Conservation (phyloP, 129 eudicot genomes). For the Arctium minus region DNA sequence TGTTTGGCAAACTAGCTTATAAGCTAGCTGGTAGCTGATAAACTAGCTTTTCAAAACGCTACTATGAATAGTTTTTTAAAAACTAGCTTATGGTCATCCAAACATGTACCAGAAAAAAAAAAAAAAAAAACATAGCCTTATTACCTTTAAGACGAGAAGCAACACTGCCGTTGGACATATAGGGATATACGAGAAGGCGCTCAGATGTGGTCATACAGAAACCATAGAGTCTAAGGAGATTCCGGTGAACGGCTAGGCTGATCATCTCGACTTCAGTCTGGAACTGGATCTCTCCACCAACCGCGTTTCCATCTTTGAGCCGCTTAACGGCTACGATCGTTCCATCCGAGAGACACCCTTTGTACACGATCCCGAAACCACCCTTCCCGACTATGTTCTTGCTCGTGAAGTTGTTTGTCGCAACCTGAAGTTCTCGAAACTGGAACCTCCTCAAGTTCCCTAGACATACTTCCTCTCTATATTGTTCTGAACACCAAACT, state of each 20-base stretch:
- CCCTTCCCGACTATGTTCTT: slow-evolving; percentile 91
- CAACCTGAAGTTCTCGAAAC: slow-evolving; percentile 76
- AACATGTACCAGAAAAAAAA: too few relatives aligned
- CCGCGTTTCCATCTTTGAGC: slow-evolving; percentile 73
- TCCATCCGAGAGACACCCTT: slow-evolving; percentile 84
- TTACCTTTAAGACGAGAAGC: slow-evolving; percentile 98
- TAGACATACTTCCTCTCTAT: slow-evolving; percentile 74
- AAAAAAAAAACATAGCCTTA: background rate
- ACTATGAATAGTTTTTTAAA: too few relatives aligned
- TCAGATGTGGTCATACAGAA: slow-evolving; percentile 76
- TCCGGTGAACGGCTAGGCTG: slow-evolving; percentile 90
- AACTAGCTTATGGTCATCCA: too few relatives aligned
- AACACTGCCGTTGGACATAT: slow-evolving; percentile 96
- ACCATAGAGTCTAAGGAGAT: slow-evolving; percentile 85
- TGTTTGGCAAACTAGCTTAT: too few relatives aligned
- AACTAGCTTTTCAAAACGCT: too few relatives aligned
- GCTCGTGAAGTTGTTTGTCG: slow-evolving; percentile 84
- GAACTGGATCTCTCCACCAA: slow-evolving; percentile 85
- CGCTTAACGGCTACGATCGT: slow-evolving; percentile 87
- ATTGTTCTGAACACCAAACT: slow-evolving; percentile 54
- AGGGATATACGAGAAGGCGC: slow-evolving; percentile 82
- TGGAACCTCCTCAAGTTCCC: slow-evolving; percentile 85
- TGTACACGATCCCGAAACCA: slow-evolving; percentile 90
- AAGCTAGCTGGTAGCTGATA: too few relatives aligned
- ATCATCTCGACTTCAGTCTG: slow-evolving; percentile 98